Conservation (phyloP, 345 rosid genomes). For the Murraya koenigii region DNA sequence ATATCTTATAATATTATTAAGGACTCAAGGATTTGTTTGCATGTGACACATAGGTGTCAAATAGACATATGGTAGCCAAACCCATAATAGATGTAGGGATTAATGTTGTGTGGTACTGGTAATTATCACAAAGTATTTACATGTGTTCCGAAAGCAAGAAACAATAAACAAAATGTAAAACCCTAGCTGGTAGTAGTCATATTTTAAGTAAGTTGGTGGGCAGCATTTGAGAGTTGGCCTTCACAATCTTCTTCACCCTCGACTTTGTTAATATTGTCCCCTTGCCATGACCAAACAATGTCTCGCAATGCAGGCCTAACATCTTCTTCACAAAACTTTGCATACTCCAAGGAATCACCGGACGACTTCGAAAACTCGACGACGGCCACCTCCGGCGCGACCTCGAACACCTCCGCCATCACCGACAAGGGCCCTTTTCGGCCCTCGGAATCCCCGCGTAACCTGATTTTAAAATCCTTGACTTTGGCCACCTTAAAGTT, state of each 20-base stretch:
- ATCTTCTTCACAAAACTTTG: conserved; percentile 56
- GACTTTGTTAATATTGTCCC: conserved; percentile 37
- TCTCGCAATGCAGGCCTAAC: conserved; percentile 74
- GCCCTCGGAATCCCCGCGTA: conserved; percentile 47
- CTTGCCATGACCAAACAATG: conserved; percentile 93
- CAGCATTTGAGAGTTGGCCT: background rate
- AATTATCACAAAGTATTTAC: too few species aligned
- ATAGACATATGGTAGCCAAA: background rate
- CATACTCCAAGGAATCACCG: conserved; percentile 59
- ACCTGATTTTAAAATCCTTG: conserved; percentile 48
- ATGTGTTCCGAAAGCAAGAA: background rate
- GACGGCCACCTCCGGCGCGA: conserved; percentile 61
- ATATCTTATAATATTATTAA: too few species aligned
- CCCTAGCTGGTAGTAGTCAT: background rate
- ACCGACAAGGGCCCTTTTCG: conserved; percentile 56
- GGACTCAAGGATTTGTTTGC: too few species aligned
- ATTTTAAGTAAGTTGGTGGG: background rate
- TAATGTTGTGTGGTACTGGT: too few species aligned
- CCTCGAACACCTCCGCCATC: conserved; percentile 61
- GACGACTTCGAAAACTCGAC: conserved; percentile 65
- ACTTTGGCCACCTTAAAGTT: conserved; percentile 46
- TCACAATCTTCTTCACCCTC: background rate
- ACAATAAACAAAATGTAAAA: background rate
- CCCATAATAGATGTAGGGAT: background rate
- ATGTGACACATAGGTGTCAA: too few species aligned